Evolutionary conservation across 148 eudicot species (phyloP).

Genomic region (Hydrangea macrophylla): DNA sequence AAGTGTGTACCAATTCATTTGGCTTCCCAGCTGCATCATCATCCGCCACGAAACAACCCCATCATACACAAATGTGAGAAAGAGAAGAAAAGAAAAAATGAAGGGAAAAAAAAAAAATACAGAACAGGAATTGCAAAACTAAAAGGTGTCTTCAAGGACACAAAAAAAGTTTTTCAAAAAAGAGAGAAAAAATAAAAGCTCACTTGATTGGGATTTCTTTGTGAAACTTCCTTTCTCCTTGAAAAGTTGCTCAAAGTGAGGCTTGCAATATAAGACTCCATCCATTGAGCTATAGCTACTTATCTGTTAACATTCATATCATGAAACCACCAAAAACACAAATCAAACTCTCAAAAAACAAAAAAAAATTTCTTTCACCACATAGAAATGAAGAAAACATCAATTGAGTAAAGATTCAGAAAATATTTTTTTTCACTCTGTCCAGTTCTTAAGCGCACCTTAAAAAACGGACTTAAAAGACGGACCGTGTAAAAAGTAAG

Average conservation of each 20-base stretch:
- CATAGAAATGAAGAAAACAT: background rate
- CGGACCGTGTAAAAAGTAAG: too few relatives aligned
- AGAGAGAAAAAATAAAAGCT: too few relatives aligned
- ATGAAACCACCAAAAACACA: background rate
- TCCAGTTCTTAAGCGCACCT: too few relatives aligned
- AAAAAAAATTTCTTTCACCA: too few relatives aligned
- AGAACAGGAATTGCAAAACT: background rate
- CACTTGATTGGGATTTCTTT: constrained; percentile 40
- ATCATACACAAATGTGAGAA: background rate
- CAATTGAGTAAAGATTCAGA: too few relatives aligned
- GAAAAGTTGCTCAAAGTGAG: constrained; percentile 76
- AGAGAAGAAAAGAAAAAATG: background rate
- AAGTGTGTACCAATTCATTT: constrained; percentile 37
- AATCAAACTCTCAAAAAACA: too few relatives aligned
- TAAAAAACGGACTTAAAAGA: too few relatives aligned
- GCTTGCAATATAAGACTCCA: constrained; percentile 70
- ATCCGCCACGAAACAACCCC: constrained; percentile 1
- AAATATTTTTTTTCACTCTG: too few relatives aligned
- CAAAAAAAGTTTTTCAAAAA: too few relatives aligned
- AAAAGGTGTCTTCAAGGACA: background rate
- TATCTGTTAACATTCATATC: constrained; percentile 30
- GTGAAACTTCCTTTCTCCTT: constrained; percentile 47
- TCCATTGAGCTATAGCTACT: constrained; percentile 54
- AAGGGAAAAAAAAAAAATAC: too few relatives aligned
- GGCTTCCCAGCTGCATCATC: constrained; percentile 42